These are phyloP conservation scores for Macrolepiota dolichaula DNA, from an alignment of 768 basidiomycete species.

Conservation along the genomic window DNA sequence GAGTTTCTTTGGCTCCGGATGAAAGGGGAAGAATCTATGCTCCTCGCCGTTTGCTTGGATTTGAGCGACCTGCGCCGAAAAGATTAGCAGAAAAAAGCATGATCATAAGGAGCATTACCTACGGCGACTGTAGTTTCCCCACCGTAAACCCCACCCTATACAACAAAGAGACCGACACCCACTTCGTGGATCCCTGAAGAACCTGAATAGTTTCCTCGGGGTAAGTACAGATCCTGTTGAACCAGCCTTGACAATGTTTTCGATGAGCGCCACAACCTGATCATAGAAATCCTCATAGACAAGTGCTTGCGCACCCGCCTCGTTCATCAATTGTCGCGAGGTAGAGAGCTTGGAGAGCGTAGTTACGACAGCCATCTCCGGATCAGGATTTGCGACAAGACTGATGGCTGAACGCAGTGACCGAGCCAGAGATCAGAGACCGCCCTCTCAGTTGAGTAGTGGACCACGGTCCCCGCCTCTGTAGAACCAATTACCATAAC, in stretches of 20 bases:
- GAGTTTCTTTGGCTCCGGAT: slow-evolving; percentile 63
- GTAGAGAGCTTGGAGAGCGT: slow-evolving; percentile 50
- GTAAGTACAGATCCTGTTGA: background rate
- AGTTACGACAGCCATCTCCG: slow-evolving; percentile 40
- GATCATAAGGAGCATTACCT: slow-evolving; percentile 11
- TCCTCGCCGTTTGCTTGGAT: slow-evolving; percentile 61
- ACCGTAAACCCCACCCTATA: background rate
- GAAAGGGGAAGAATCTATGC: slow-evolving; percentile 71
- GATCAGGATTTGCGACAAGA: slow-evolving; percentile 54
- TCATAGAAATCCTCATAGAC: slow-evolving; percentile 79
- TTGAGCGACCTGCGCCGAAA: slow-evolving; percentile 52
- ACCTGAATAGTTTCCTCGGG: background rate
- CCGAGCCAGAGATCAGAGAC: slow-evolving; percentile 11
- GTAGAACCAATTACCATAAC: slow-evolving; percentile 93
- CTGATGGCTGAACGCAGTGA: slow-evolving; percentile 60
- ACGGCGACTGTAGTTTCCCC: slow-evolving; percentile 45
- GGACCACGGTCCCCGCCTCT: slow-evolving; percentile 51
- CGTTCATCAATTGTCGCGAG: slow-evolving; percentile 47
- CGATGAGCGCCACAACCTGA: slow-evolving; percentile 50
- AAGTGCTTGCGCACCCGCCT: slow-evolving; percentile 59
- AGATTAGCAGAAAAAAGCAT: background rate
- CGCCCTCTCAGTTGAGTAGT: background rate
- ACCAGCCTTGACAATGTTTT: slow-evolving; percentile 25
- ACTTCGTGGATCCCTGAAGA: slow-evolving; percentile 11
- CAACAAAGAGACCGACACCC: background rate